Percentiles rank a stretch among this genome's conserved stretches.
Evolutionary conservation across 306 rosid genomes (phyloP).

Genomic region (Dalbergia cultrata): DNA sequence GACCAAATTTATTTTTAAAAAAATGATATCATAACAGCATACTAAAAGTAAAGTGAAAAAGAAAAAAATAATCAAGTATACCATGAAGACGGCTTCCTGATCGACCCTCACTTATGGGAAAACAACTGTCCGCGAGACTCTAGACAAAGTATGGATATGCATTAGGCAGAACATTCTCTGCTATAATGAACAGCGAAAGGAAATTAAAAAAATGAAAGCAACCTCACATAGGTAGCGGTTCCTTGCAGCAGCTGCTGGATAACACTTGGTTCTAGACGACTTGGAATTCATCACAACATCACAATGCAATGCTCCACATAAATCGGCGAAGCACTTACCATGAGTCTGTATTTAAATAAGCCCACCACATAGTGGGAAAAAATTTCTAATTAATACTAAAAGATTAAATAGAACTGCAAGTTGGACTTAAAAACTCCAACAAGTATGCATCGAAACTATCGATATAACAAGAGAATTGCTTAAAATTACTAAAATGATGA

Average conservation of each 20-base stretch:
- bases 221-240: constrained; percentile 95
- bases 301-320: constrained; percentile 96
- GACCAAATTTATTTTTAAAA: not conserved
- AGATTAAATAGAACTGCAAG: constrained; percentile 8
- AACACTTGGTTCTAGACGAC: constrained; percentile 80
- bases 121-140: constrained; percentile 88
- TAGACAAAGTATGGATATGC: constrained; percentile 47
- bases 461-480: not conserved
- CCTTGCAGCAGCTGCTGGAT: constrained; percentile 82
- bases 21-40: not conserved
- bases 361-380: not conserved
- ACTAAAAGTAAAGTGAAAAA: constrained; percentile 12
- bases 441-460: constrained; percentile 20
- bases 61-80: constrained; percentile 36
- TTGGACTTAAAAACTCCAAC: constrained; percentile 18
- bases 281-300: constrained; percentile 66
- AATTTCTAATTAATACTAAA: constrained; percentile 24
- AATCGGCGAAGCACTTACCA: constrained; percentile 91
- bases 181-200: constrained; percentile 18
- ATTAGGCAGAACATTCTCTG: constrained; percentile 35
- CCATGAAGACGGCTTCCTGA: constrained; percentile 90
- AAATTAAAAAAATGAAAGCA: constrained; percentile 49
- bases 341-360: constrained; percentile 65
- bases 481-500: constrained; percentile 18
- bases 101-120: constrained; percentile 71